phyloP scores from a whole-genome alignment of 1,139 yeast genomes.

The Scheffersomyces illinoinensis region DNA sequence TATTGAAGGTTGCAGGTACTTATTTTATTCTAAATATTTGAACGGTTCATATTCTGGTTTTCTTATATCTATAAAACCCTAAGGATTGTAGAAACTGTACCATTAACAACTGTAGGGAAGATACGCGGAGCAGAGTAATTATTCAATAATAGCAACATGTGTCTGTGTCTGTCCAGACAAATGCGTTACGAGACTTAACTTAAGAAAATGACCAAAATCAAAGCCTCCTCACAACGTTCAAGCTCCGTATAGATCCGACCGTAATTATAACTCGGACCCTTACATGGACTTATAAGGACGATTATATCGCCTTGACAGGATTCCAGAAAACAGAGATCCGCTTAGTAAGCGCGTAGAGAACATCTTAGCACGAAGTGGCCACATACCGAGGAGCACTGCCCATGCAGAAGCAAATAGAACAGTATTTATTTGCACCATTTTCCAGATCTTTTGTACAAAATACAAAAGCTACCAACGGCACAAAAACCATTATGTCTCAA shows the following conservation, averaged over 20 bases:
- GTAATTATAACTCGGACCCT: neutral
- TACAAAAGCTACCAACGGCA: too few species aligned
- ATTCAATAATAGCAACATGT: too few species aligned
- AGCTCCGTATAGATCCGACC: neutral
- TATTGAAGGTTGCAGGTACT: too few species aligned
- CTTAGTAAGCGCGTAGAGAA: neutral
- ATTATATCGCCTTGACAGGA: neutral
- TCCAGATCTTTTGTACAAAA: neutral
- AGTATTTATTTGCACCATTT: neutral
- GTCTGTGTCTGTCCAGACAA: neutral
- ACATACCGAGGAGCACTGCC: neutral
- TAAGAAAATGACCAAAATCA: neutral
- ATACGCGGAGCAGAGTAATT: too few species aligned
- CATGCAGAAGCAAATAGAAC: neutral
- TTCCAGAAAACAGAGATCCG: neutral
- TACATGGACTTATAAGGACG: neutral
- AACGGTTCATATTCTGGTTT: too few species aligned
- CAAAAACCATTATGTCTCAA: slow-evolving; percentile 5
- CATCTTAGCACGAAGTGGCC: neutral
- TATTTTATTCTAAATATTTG: too few species aligned
- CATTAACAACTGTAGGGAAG: too few species aligned
- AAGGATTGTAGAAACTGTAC: too few species aligned
- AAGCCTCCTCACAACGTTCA: neutral
- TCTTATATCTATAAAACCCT: too few species aligned
- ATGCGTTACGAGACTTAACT: neutral